A percentile compares a stretch with the other conserved stretches of the same genome.
phyloP scores from a whole-genome alignment of 805 yeast species.

The Teunomyces aglyptinius region DNA sequence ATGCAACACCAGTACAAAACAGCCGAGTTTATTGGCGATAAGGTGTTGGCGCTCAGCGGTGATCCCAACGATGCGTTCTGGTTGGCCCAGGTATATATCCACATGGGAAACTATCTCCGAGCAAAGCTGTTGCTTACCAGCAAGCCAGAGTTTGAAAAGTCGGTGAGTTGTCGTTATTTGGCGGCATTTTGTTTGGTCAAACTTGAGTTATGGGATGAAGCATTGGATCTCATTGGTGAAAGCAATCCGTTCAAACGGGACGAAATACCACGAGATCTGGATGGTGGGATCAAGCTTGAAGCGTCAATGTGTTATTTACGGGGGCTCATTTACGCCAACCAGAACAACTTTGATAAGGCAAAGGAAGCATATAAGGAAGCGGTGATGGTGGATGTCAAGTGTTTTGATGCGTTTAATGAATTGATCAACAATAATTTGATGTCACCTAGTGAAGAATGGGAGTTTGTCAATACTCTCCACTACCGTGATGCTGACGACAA shows the following conservation, averaged over 20 bases:
- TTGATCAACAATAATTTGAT: conserved; percentile 68
- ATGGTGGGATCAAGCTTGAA: conserved; percentile 85
- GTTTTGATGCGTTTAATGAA: conserved; percentile 89
- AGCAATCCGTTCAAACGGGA: conserved; percentile 64
- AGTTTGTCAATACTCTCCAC: conserved; percentile 58
- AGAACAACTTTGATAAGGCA: conserved; percentile 81
- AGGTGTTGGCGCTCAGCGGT: conserved; percentile 74
- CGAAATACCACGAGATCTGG: conserved; percentile 46
- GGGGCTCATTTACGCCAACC: conserved; percentile 79
- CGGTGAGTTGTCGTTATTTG: conserved; percentile 77
- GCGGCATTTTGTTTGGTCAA: conserved; percentile 73
- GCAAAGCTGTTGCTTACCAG: conserved; percentile 70
- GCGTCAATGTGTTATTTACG: conserved; percentile 83
- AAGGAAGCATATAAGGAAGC: conserved; percentile 88
- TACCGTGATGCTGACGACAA: conserved; percentile 77
- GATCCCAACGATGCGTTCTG: conserved; percentile 95
- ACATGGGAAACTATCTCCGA: conserved; percentile 71
- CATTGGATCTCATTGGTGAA: conserved; percentile 82
- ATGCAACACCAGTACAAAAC: conserved; percentile 90
- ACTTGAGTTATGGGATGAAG: conserved; percentile 81
- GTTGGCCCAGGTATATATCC: conserved; percentile 87
- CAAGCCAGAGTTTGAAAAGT: conserved; percentile 50
- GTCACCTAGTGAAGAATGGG: conserved; percentile 88
- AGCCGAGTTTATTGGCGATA: conserved; percentile 90
- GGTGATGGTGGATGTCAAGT: conserved; percentile 79